These are phyloP conservation scores for Cenchrus purpureus DNA, from an alignment of 176 grass and related monocot genomes.

Conservation along the genomic window DNA sequence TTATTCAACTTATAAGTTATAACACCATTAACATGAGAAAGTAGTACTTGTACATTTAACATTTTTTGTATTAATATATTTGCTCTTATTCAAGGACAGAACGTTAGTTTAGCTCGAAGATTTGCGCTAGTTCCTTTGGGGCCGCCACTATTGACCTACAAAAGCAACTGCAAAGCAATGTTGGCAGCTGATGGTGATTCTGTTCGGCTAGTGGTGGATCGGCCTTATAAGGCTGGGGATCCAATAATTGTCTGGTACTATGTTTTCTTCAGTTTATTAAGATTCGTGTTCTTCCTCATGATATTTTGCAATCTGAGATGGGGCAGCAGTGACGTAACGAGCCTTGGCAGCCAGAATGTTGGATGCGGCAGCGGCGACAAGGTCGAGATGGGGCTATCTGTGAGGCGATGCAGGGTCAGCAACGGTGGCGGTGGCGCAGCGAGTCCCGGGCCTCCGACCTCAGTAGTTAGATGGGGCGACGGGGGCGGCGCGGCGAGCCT, in stretches of 20 bases:
- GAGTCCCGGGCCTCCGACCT: too few species aligned
- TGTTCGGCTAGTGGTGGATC: slow-evolving; percentile 89
- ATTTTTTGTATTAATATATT: slow-evolving; percentile 33
- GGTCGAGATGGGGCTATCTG: too few species aligned
- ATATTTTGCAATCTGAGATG: slow-evolving; percentile 28
- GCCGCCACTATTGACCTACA: slow-evolving; percentile 94
- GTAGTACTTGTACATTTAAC: background rate
- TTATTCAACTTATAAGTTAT: background rate
- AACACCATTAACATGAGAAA: background rate
- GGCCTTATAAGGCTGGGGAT: slow-evolving; percentile 79
- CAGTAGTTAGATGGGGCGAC: too few species aligned
- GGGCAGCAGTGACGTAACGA: too few species aligned
- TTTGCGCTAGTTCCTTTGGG: slow-evolving; percentile 95
- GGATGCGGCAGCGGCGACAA: too few species aligned
- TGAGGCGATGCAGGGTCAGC: too few species aligned
- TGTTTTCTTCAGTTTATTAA: slow-evolving; percentile 43
- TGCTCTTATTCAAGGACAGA: slow-evolving; percentile 63
- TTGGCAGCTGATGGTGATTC: slow-evolving; percentile 77
- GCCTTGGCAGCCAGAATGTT: too few species aligned
- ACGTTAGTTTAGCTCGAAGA: slow-evolving; percentile 95
- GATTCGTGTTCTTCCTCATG: slow-evolving; percentile 27
- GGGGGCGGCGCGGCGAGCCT: too few species aligned
- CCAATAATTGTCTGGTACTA: slow-evolving; percentile 95
- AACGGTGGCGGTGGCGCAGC: too few species aligned
- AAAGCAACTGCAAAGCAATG: slow-evolving; percentile 99